These are phyloP conservation scores for Zygotorulaspora chibaensis DNA, from an alignment of 805 yeast species.

Conservation along the genomic window DNA sequence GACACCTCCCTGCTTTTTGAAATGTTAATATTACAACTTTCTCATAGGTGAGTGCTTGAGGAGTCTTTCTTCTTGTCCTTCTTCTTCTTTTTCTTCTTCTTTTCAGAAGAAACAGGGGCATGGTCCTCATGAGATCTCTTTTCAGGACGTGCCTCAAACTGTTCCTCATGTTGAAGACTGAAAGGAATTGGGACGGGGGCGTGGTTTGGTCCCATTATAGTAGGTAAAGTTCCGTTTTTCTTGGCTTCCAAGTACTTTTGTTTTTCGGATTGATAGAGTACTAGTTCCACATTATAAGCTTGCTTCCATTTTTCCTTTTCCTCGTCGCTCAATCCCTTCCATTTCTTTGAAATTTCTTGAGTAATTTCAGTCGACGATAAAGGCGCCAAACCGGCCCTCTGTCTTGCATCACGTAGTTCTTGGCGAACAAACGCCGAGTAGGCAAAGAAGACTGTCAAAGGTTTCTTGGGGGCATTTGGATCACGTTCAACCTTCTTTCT, in stretches of 20 bases:
- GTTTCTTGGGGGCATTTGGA: conserved; percentile 95
- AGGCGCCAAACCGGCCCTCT: conserved; percentile 52
- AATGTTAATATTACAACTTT: too few relatives aligned
- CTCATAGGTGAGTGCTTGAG: conserved; percentile 8
- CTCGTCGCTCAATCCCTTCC: conserved; percentile 67
- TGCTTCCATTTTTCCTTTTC: conserved; percentile 73
- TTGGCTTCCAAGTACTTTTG: conserved; percentile 45
- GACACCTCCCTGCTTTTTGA: too few relatives aligned
- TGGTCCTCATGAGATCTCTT: conserved; percentile 39
- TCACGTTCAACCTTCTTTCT: conserved; percentile 59
- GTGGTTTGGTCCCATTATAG: conserved; percentile 31
- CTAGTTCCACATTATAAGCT: conserved; percentile 43
- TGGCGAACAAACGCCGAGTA: conserved; percentile 74
- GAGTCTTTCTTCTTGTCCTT: conserved; percentile 47
- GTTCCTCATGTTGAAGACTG: conserved; percentile 25
- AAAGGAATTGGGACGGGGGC: conserved; percentile 42
- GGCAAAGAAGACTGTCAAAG: conserved; percentile 79
- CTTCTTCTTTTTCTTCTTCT: conserved; percentile 49
- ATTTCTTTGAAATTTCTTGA: conserved; percentile 68
- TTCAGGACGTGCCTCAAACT: conserved; percentile 19
- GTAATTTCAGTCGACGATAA: conserved; percentile 74
- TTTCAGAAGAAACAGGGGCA: conserved; percentile 31
- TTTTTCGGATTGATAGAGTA: conserved; percentile 43
- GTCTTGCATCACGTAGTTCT: conserved; percentile 64
- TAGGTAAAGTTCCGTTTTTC: conserved; percentile 37